Base-by-base conservation (phyloP, 2,329 filamentous ascomycete species). In the Pyrenochaeta sp. region DNA sequence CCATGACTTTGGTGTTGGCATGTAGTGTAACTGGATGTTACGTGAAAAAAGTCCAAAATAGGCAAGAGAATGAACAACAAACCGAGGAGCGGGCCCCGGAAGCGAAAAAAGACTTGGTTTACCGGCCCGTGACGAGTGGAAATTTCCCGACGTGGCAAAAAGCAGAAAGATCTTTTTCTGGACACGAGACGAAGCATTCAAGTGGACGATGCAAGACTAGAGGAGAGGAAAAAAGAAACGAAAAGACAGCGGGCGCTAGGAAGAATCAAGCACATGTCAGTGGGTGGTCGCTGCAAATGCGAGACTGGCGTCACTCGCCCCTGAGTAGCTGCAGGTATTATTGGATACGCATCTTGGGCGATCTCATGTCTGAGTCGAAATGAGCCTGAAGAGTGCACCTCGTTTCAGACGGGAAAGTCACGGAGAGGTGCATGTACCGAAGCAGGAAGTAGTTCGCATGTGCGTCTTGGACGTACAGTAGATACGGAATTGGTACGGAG, bases 11-110 rank as follows among this genome's bases (percentile, higher is more conserved):
- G 42, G 22, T 44, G 41, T 27, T 42, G 40, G 38, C 37, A 24
- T 47, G 47, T 35, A 18, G 42, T 51, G 40, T 15, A 30, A 41
- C 28, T 27, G 3, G 19, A 38, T 14, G 28, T 41, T 36, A 32
- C 34, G 40, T 23, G n/a, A 24, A 23, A 9, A 20, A 18, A 13
- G 23, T 30, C 39, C 24, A 31, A 35, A 43, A 19, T n/a, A 42
- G 45, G 31, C 22, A 42, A 37, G 36, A 15, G 14, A 27, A 14
- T n/a, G 9, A n/a, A 14, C 9, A 11, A 29, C 24, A 24, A 19
- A 30, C 35, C 18, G n/a, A 35, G 44, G 41, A 11, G 17, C n/a
- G 24, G 32, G 21, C 35, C 42, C 23, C 36, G 36, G 26, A 30
- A 15, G n/a, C 27, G 21, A 28, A 35, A 35, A 26, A 34, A 34